Conservation (phyloP, 108 stramenopile genomes). For the Nitzschia putrida region DNA sequence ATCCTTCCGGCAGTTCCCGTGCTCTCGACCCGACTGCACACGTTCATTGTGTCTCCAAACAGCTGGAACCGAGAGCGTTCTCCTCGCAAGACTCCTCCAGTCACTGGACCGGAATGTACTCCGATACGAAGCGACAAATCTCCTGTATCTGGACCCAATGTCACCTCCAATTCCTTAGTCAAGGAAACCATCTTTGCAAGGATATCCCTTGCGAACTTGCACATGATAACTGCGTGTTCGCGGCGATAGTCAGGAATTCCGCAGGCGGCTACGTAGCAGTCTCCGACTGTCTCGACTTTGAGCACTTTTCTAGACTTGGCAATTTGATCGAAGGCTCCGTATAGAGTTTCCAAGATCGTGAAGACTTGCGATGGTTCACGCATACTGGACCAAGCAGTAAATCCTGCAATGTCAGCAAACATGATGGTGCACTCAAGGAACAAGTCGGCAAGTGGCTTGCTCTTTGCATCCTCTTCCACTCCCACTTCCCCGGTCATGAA, state of each 20-base stretch:
- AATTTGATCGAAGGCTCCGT: constrained; percentile 23
- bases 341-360: constrained; percentile 32
- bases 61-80: too few species aligned
- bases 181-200: too few species aligned
- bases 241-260: constrained; percentile 39
- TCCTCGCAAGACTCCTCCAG: too few species aligned
- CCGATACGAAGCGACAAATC: too few species aligned
- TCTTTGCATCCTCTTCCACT: too few species aligned
- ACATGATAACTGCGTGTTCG: constrained; percentile 8
- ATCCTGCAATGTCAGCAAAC: constrained; percentile 7
- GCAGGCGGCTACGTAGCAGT: constrained; percentile 54
- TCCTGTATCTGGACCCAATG: too few species aligned
- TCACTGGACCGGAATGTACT: too few species aligned
- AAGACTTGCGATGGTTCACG: constrained; percentile 50
- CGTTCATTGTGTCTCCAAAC: too few species aligned
- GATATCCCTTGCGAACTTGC: not conserved
- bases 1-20: too few species aligned
- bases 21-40: too few species aligned
- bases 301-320: constrained; percentile 35
- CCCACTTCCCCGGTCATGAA: too few species aligned
- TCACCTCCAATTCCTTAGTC: too few species aligned
- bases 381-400: constrained; percentile 39
- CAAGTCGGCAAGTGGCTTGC: constrained; percentile 46
- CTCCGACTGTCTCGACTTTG: constrained; percentile 26
- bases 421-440: constrained; percentile 18